Conservation (phyloP, 495 filamentous ascomycete species). For the Hypoxylon subgilvum region DNA sequence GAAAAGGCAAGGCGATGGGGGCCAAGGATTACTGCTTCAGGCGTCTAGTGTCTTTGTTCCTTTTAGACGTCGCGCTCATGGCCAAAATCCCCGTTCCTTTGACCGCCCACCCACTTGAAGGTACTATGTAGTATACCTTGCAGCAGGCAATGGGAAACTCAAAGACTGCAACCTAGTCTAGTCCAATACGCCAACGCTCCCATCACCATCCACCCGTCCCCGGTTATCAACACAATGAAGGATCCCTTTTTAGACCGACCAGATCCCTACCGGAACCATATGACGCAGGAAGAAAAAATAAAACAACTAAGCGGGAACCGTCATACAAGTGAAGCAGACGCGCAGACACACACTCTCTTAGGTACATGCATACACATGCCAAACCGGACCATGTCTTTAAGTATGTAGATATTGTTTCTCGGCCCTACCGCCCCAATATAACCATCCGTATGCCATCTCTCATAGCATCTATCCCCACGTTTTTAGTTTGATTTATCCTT, state of each 20-base stretch:
- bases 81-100: conserved; percentile 42
- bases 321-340: conserved; percentile 46
- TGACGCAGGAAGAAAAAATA: conserved; percentile 46
- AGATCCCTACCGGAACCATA: conserved; percentile 48
- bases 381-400: conserved; percentile 47
- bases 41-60: conserved; percentile 38
- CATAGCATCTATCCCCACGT: conserved; percentile 37
- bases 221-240: conserved; percentile 44
- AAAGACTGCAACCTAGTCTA: conserved; percentile 42
- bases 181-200: conserved; percentile 39
- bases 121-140: conserved; percentile 31
- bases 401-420: conserved; percentile 44
- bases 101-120: conserved; percentile 37
- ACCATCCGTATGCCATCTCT: conserved; percentile 43
- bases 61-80: conserved; percentile 39
- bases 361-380: conserved; percentile 44
- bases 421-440: conserved; percentile 48
- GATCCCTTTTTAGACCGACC: conserved; percentile 43
- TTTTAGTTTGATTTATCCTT: conserved; percentile 44
- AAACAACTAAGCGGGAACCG: conserved; percentile 42
- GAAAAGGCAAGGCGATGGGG: conserved; percentile 40
- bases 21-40: conserved; percentile 42
- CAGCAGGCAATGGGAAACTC: conserved; percentile 39
- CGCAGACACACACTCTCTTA: conserved; percentile 44
- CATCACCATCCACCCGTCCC: conserved; percentile 44